Percentiles rank a stretch among this genome's conserved stretches.
Conservation (phyloP, 768 basidiomycete species). For the Boletus huronensis region DNA sequence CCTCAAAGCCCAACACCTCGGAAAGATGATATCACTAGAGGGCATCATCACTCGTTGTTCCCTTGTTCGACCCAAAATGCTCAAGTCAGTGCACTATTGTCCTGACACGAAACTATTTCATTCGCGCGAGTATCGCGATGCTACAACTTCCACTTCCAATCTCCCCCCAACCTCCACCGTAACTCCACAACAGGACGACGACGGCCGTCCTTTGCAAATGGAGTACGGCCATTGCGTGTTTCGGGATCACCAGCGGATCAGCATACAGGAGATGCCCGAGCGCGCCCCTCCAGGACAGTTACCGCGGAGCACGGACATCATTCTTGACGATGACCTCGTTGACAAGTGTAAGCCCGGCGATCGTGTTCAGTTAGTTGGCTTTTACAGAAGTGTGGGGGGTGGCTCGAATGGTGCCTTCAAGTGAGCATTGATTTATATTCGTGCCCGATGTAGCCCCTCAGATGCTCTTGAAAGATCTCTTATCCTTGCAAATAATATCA, state of each 20-base stretch:
- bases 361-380: slow-evolving; percentile 92
- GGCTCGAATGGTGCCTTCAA: slow-evolving; percentile 92
- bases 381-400: slow-evolving; percentile 91
- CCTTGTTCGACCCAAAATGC: slow-evolving; percentile 97
- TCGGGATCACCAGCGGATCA: slow-evolving; percentile 94
- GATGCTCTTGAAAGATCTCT: slow-evolving; percentile 59
- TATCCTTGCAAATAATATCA: slow-evolving; percentile 92
- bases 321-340: slow-evolving; percentile 93
- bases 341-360: slow-evolving; percentile 98
- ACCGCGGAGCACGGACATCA: slow-evolving; percentile 93
- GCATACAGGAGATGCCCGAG: slow-evolving; percentile 99
- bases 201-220: slow-evolving; percentile 80
- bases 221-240: slow-evolving; percentile 93
- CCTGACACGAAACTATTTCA: slow-evolving; percentile 83
- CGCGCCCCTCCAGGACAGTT: slow-evolving; percentile 96
- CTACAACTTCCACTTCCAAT: slow-evolving; percentile 81
- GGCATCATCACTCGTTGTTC: slow-evolving; percentile 98
- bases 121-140: slow-evolving; percentile 88
- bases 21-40: slow-evolving; percentile 95
- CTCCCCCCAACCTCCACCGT: slow-evolving; percentile 82
- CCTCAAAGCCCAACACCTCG: slow-evolving; percentile 81
- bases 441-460: slow-evolving; percentile 11
- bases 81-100: slow-evolving; percentile 94
- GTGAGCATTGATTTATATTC: slow-evolving; percentile 41
- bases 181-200: slow-evolving; percentile 89